Evolutionary conservation across 805 yeast species (phyloP).

Genomic region (Lipomyces starkeyi): DNA sequence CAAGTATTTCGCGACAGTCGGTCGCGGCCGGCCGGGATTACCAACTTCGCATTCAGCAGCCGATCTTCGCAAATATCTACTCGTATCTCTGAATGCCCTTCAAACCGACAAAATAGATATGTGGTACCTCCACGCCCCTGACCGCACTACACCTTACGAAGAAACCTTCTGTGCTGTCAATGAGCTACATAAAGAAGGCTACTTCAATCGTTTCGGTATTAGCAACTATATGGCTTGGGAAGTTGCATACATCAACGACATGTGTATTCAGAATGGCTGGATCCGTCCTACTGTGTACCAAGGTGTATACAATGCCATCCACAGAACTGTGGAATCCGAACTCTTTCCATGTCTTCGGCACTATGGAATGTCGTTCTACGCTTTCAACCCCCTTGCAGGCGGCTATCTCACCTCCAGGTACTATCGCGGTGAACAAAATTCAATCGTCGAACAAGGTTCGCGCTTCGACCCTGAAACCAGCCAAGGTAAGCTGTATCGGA

Average conservation of each 20-base stretch:
- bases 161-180: conserved; percentile 39
- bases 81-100: conserved; percentile 13
- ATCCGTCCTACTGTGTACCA: conserved; percentile 39
- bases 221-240: conserved; percentile 40
- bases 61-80: conserved; percentile 13
- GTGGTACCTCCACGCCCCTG: conserved; percentile 38
- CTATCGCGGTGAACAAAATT: not conserved
- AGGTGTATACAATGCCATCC: conserved; percentile 42
- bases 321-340: conserved; percentile 35
- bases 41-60: conserved; percentile 21
- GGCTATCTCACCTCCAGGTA: conserved; percentile 14
- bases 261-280: conserved; percentile 17
- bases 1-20: conserved; percentile 18
- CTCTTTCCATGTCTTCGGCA: conserved; percentile 39
- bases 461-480: conserved; percentile 11
- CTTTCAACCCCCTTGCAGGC: conserved; percentile 32
- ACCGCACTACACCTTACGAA: conserved; percentile 39
- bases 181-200: conserved; percentile 40
- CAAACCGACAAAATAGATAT: conserved; percentile 19
- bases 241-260: conserved; percentile 30
- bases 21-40: conserved; percentile 26
- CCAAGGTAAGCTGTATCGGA: not conserved
- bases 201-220: conserved; percentile 41
- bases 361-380: conserved; percentile 38
- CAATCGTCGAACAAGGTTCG: conserved; percentile 7